A percentile compares a stretch with the other conserved stretches of the same genome.
Evolutionary conservation across 179 eudicot genomes (phyloP).

Genomic region (Pouteria campechiana): DNA sequence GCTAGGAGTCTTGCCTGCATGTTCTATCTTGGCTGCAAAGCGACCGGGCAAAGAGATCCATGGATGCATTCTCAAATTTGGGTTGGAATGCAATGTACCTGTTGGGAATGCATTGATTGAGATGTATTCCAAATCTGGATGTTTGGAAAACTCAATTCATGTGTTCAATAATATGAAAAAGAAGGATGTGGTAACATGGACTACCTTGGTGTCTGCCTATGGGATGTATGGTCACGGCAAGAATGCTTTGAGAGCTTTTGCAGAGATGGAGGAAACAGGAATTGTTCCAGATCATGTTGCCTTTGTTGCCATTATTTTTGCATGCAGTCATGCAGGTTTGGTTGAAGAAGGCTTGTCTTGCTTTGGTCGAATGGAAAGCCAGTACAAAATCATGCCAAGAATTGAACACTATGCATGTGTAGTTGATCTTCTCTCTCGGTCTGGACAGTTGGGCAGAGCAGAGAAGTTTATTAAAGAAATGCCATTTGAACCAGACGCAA

Average conservation of each 20-base stretch:
- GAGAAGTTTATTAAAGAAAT: constrained; percentile 29
- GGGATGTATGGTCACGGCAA: constrained; percentile 41
- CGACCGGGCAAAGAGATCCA: constrained; percentile 41
- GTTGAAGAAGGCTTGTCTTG: constrained; percentile 26
- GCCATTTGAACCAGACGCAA: constrained; percentile 41
- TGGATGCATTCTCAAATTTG: constrained; percentile 18
- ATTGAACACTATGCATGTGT: constrained; percentile 39
- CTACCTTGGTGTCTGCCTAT: constrained; percentile 26
- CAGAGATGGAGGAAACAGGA: constrained; percentile 26
- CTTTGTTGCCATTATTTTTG: constrained; percentile 29
- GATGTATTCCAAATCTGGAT: constrained; percentile 39
- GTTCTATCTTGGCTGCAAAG: constrained; percentile 24
- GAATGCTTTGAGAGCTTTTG: constrained; percentile 25
- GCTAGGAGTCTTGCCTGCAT: constrained; percentile 21
- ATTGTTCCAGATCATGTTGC: constrained; percentile 26
- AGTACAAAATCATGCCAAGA: constrained; percentile 23
- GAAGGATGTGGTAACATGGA: constrained; percentile 37
- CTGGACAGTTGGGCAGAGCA: constrained; percentile 27
- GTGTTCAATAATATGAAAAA: constrained; percentile 28
- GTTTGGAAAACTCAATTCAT: constrained; percentile 14
- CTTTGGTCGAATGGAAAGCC: constrained; percentile 27
- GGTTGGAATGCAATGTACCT: constrained; percentile 20
- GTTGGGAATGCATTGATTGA: constrained; percentile 38
- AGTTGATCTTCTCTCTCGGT: constrained; percentile 39
- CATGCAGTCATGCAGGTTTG: constrained; percentile 43